phyloP scores from a whole-genome alignment of 2,329 filamentous ascomycete genomes.

The Penicillium sp. region DNA sequence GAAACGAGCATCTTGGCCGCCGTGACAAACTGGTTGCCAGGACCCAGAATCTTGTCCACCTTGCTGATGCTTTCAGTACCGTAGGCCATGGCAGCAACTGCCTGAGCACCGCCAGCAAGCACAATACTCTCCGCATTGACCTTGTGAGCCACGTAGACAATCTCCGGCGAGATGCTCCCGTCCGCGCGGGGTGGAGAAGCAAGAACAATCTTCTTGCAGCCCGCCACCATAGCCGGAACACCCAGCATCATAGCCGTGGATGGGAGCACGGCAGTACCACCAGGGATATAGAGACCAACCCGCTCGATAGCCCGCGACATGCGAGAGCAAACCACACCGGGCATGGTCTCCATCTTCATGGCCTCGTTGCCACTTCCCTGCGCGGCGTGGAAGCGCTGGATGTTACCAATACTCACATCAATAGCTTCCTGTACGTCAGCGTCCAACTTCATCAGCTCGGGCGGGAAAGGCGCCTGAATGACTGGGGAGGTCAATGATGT shows the following conservation, averaged over 20 bases:
- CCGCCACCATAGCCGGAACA: slow-evolving; percentile 94
- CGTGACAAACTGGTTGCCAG: slow-evolving; percentile 97
- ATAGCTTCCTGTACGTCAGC: slow-evolving; percentile 87
- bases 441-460: slow-evolving; percentile 75
- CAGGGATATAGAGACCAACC: slow-evolving; percentile 93
- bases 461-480: slow-evolving; percentile 79
- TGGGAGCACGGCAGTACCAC: slow-evolving; percentile 92
- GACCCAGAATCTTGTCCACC: slow-evolving; percentile 97
- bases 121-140: slow-evolving; percentile 94
- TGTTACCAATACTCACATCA: slow-evolving; percentile 89
- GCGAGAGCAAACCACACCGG: slow-evolving; percentile 87
- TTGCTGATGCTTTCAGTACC: slow-evolving; percentile 91
- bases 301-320: slow-evolving; percentile 89
- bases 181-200: slow-evolving; percentile 86
- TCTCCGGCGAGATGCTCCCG: slow-evolving; percentile 88
- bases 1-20: slow-evolving; percentile 97
- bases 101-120: slow-evolving; percentile 89
- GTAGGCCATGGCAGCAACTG: slow-evolving; percentile 93
- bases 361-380: slow-evolving; percentile 73
- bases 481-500: slow-evolving; percentile 85
- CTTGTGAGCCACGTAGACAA: slow-evolving; percentile 96
- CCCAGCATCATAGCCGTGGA: slow-evolving; percentile 97
- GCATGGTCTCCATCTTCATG: slow-evolving; percentile 91
- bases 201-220: slow-evolving; percentile 89
- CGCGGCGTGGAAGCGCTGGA: slow-evolving; percentile 85